Base-by-base conservation (phyloP, 441 rosid species). In the Adansonia grandidieri region DNA sequence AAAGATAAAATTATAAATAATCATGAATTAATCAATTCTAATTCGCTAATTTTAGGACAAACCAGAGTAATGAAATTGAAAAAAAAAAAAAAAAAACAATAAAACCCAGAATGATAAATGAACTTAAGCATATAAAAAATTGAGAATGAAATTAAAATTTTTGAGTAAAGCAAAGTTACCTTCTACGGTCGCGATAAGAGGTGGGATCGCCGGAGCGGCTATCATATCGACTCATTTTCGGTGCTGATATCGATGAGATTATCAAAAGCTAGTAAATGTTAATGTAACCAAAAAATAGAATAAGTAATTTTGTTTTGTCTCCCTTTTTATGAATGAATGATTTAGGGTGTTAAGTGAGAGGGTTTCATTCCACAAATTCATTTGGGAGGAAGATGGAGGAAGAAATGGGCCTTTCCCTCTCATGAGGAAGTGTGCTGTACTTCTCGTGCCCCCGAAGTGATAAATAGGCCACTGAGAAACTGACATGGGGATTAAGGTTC, bases 111-210 rank as follows among this genome's bases (percentile, higher is more conserved):
- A 28, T n/a, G 44, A 63, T 1, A 73, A 62, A 64, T 9, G 17
- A 47, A 48, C 17, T 75, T 37, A n/a, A 50, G 24, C 57, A 75
- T 47, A 28, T 6, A 17, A 13, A 56, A 69, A 28, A 0, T 48
- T 28, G 47, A 70, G 10, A 77, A 58, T 10, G 9, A 48, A 0
- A 47, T 3, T 45, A 15, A 70, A 58, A 44, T 22, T 37, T 28
- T 56, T 5, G 1, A 44, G 20, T 32, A n/a, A 24, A 24, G 28
- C 28, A 24, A 24, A 24, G 56, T 82, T 86, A 95, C 99, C 97
- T 93, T 77, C 87, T 87, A 82, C 98, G 91, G 86, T 93, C 97
- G 76, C 97, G 98, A 81, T 93, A 95, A 10, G 98, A 93, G 22
- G 88, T 74, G 75, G 96, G 94, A 85, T 95, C 98, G 56, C 92